A percentile compares a stretch with the other conserved stretches of the same genome.
phyloP scores from a whole-genome alignment of 2,329 filamentous ascomycete species.

The Colletotrichum sp. region DNA sequence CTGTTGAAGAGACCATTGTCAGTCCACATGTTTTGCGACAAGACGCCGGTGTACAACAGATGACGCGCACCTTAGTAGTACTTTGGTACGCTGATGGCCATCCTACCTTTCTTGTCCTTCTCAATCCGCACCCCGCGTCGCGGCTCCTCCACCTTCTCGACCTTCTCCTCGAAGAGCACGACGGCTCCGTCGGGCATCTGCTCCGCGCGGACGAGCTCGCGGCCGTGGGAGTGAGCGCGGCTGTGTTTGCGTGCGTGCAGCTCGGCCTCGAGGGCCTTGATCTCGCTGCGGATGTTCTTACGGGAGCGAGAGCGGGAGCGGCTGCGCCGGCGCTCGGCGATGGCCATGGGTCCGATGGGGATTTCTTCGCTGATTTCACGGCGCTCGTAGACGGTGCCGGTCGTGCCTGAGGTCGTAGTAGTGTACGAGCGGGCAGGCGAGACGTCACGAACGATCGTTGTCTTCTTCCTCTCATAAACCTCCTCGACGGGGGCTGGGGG shows the following conservation, averaged over 20 bases:
- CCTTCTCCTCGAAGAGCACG: conserved; percentile 65
- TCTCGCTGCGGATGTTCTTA: conserved; percentile 74
- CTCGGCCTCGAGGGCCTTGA: conserved; percentile 73
- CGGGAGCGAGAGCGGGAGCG: conserved; percentile 46
- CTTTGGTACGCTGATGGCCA: conserved; percentile 82
- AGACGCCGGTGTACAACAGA: conserved; percentile 19
- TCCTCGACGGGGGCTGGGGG: conserved; percentile 37
- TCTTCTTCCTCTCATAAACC: conserved; percentile 50
- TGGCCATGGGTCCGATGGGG: conserved; percentile 44
- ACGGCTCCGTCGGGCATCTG: conserved; percentile 65
- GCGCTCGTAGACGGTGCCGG: conserved; percentile 43
- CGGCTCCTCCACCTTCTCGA: conserved; percentile 60
- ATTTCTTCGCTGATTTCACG: conserved; percentile 38
- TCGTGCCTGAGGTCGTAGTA: conserved; percentile 37
- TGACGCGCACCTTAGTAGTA: conserved; percentile 61
- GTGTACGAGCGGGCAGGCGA: conserved; percentile 50
- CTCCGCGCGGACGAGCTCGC: conserved; percentile 62
- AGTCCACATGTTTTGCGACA: conserved; percentile 21
- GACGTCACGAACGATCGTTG: conserved; percentile 51
- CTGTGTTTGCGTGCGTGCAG: conserved; percentile 37
- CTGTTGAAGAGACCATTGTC: conserved; percentile 42
- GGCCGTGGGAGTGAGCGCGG: conserved; percentile 41
- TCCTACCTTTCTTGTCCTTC: conserved; percentile 95
- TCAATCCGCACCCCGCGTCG: conserved; percentile 72
- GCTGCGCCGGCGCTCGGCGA: conserved; percentile 43